Conservation (phyloP, 257 asterid species). For the Fraxinus anomala region DNA sequence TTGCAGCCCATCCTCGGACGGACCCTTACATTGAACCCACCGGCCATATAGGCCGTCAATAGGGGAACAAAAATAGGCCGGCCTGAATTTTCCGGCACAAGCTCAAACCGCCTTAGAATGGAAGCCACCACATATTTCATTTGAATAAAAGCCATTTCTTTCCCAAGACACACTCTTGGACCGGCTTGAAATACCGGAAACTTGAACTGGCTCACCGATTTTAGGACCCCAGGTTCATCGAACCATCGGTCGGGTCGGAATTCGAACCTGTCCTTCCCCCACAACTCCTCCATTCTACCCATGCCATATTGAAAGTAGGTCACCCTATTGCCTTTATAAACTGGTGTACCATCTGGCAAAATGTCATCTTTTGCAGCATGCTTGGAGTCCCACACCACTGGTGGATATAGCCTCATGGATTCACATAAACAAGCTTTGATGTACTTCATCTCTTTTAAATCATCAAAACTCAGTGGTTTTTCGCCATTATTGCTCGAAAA, state of each 20-base stretch:
- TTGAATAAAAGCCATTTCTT: conserved; percentile 82
- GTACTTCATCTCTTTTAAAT: conserved; percentile 50
- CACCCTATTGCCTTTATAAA: conserved; percentile 59
- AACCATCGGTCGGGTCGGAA: conserved; percentile 75
- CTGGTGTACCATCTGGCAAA: conserved; percentile 72
- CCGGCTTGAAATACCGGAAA: conserved; percentile 91
- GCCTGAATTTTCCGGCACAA: conserved; percentile 38
- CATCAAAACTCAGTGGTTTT: conserved; percentile 23
- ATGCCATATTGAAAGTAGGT: conserved; percentile 85
- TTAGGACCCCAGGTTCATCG: conserved; percentile 34
- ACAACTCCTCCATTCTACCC: conserved; percentile 77
- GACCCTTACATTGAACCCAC: conserved; percentile 56
- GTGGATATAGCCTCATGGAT: conserved; percentile 84
- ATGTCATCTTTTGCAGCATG: conserved; percentile 62
- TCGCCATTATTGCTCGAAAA: not conserved
- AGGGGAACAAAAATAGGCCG: conserved; percentile 55
- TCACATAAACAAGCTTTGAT: conserved; percentile 71
- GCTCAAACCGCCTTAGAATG: conserved; percentile 49
- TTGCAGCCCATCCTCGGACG: conserved; percentile 23
- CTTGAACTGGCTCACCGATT: conserved; percentile 49
- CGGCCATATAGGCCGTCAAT: conserved; percentile 63
- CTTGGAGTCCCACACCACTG: conserved; percentile 93
- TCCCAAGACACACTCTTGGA: conserved; percentile 78
- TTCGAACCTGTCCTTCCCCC: conserved; percentile 72
- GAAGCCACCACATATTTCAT: conserved; percentile 75